phyloP scores from a whole-genome alignment of 2,329 filamentous ascomycete genomes.

The Conoideocrella luteorostrata region DNA sequence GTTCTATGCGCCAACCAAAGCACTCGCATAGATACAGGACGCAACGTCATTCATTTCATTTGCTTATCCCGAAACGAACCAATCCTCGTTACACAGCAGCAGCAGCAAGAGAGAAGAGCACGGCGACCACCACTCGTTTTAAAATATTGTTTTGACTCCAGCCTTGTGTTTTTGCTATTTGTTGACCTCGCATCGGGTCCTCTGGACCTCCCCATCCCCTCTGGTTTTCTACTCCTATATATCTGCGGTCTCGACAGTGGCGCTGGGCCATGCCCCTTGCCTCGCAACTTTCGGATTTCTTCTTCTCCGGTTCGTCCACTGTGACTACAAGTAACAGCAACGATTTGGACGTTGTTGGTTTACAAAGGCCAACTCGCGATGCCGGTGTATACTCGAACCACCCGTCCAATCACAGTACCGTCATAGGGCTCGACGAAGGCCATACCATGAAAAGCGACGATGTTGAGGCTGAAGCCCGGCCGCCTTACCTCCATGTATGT shows the following conservation, averaged over 20 bases:
- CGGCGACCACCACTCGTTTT: slow-evolving; percentile 1
- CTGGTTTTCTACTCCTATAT: not conserved
- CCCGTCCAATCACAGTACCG: slow-evolving; percentile 19
- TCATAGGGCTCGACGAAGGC: slow-evolving; percentile 17
- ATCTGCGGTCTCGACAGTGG: not conserved
- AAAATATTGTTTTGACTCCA: not conserved
- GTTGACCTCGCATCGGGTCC: not conserved
- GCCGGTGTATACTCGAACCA: slow-evolving; percentile 21
- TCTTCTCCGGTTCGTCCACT: slow-evolving; percentile 8
- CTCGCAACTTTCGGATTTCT: slow-evolving; percentile 8
- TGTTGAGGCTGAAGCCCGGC: slow-evolving; percentile 36
- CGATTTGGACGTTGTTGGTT: slow-evolving; percentile 5
- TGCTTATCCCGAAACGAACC: not conserved
- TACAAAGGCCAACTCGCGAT: slow-evolving; percentile 23
- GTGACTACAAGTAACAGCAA: slow-evolving; percentile 10
- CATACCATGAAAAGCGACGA: slow-evolving; percentile 30
- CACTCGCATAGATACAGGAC: not conserved
- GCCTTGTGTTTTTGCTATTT: not conserved
- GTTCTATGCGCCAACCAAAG: not conserved
- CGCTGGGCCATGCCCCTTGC: slow-evolving; percentile 9
- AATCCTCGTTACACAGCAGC: not conserved
- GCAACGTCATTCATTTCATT: not conserved
- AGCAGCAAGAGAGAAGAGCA: slow-evolving; percentile 2
- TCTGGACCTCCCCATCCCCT: not conserved
- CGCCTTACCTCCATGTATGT: slow-evolving; percentile 38